A percentile compares a stretch with the other conserved stretches of the same genome.
Evolutionary conservation across 495 filamentous ascomycete species (phyloP).

Genomic region (Annulohypoxylon maeteangense): DNA sequence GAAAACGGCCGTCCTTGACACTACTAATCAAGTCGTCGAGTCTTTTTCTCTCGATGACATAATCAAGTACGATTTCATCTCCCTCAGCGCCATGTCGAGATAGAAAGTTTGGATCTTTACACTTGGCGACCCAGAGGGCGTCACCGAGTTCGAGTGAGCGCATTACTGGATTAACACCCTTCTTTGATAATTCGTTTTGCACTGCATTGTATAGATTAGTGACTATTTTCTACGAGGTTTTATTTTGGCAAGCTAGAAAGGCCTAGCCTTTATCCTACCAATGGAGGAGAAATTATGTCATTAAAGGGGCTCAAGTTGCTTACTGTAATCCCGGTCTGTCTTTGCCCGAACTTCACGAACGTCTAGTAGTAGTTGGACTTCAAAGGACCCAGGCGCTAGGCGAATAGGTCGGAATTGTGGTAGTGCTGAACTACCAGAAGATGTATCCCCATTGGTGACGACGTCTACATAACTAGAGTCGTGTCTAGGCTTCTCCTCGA

Average conservation of each 20-base stretch:
- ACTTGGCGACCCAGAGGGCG: slow-evolving; percentile 82
- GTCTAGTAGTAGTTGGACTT: slow-evolving; percentile 78
- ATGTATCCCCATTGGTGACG: slow-evolving; percentile 53
- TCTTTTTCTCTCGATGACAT: slow-evolving; percentile 84
- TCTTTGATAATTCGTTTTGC: slow-evolving; percentile 73
- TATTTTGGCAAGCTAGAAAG: background rate
- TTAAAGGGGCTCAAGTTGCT: slow-evolving; percentile 7
- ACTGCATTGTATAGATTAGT: slow-evolving; percentile 47
- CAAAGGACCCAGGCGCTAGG: slow-evolving; percentile 72
- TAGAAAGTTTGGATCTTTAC: slow-evolving; percentile 66
- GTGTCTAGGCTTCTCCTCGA: slow-evolving; percentile 26
- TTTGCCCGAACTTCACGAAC: slow-evolving; percentile 81
- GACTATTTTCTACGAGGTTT: background rate
- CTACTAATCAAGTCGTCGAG: slow-evolving; percentile 82
- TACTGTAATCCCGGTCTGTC: slow-evolving; percentile 77
- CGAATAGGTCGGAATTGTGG: slow-evolving; percentile 68
- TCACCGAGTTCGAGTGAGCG: slow-evolving; percentile 79
- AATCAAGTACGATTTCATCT: slow-evolving; percentile 83
- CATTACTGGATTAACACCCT: slow-evolving; percentile 72
- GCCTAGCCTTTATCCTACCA: background rate
- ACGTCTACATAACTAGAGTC: slow-evolving; percentile 49
- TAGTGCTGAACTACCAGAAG: slow-evolving; percentile 48
- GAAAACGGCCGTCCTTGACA: slow-evolving; percentile 85
- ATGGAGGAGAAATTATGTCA: too few relatives aligned
- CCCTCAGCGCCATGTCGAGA: slow-evolving; percentile 68